Evolutionary conservation across 106 monocot genomes (phyloP).

Genomic region (Cymbidium sinense): DNA sequence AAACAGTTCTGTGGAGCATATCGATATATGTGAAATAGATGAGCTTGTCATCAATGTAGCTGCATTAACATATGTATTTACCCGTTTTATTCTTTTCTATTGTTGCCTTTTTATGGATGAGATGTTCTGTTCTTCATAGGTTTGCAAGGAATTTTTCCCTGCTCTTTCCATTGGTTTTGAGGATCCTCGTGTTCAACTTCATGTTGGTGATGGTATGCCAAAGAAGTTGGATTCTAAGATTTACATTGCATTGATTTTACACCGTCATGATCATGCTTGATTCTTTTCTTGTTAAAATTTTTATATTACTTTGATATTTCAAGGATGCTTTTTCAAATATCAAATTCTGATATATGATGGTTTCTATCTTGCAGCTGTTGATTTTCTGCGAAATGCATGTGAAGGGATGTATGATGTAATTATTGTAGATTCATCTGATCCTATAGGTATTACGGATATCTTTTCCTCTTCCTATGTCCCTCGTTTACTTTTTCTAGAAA

Average conservation of each 20-base stretch:
- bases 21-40: constrained; percentile 98
- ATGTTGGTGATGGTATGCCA: constrained; percentile 89
- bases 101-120: constrained; percentile 1
- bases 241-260: neutral
- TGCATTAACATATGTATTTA: neutral
- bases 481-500: neutral
- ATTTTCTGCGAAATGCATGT: constrained; percentile 56
- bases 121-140: constrained; percentile 24
- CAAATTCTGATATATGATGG: neutral
- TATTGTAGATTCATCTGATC: constrained; percentile 97
- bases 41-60: constrained; percentile 81
- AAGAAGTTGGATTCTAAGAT: neutral
- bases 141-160: constrained; percentile 77
- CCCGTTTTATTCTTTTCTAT: neutral
- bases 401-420: constrained; percentile 88
- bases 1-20: constrained; percentile 65
- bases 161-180: constrained; percentile 77
- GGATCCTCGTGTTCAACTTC: constrained; percentile 88
- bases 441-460: constrained; percentile 57
- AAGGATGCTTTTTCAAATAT: neutral
- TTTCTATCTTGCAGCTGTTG: constrained; percentile 46
- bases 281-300: neutral
- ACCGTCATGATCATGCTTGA: neutral
- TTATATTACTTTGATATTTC: neutral
- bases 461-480: neutral